Evolutionary conservation across 257 asterid species (phyloP).

Genomic region (Mitragyna speciosa): DNA sequence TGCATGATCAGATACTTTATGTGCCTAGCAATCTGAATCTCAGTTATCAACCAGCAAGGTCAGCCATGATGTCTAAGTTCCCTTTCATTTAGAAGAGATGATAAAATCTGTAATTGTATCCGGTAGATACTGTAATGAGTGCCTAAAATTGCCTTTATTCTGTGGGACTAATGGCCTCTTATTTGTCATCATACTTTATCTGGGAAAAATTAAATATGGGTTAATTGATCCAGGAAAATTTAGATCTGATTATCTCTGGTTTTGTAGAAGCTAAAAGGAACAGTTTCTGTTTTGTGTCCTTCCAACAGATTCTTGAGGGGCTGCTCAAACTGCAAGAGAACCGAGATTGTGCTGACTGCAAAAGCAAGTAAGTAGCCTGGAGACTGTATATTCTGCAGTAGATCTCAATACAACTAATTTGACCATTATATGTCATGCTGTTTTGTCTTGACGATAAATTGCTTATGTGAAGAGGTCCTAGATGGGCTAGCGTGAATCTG

Average conservation of each 20-base stretch:
- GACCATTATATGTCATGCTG: neutral
- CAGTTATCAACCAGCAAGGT: neutral
- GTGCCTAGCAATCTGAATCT: neutral
- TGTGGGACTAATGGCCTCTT: neutral
- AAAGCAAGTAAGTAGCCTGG: constrained; percentile 26
- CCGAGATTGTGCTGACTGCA: constrained; percentile 48
- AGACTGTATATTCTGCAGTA: neutral
- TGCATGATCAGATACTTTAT: neutral
- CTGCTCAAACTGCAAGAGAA: constrained; percentile 42
- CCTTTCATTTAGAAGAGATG: neutral
- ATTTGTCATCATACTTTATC: neutral
- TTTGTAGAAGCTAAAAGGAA: constrained; percentile 8
- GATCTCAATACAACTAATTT: neutral
- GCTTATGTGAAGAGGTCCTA: constrained; percentile 36
- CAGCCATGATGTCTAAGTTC: neutral
- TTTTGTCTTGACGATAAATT: neutral
- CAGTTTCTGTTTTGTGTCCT: neutral
- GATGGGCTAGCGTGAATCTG: constrained; percentile 52
- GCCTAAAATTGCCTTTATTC: neutral
- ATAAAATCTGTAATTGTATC: neutral
- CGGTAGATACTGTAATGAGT: neutral
- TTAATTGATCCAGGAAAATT: neutral
- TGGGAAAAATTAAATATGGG: neutral
- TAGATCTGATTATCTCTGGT: neutral
- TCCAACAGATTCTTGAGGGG: constrained; percentile 36